Conservation (phyloP, 257 asterid genomes). For the Nicotiana tabacum region DNA sequence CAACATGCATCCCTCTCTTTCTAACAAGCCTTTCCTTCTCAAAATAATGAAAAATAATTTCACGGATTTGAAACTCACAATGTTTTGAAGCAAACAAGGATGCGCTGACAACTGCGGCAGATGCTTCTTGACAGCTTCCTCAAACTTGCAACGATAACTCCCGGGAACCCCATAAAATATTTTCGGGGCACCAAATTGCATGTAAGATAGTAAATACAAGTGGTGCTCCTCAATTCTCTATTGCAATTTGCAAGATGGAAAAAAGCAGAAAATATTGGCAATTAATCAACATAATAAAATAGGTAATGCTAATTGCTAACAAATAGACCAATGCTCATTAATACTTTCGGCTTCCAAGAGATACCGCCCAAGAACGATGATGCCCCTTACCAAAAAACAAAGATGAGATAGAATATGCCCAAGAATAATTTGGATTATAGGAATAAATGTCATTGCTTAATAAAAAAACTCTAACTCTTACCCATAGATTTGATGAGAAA, state of each 20-base stretch:
- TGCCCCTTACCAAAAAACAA: neutral
- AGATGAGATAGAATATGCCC: neutral
- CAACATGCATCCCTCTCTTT: neutral
- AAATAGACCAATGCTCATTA: neutral
- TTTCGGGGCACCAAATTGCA: slow-evolving; percentile 67
- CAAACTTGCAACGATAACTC: slow-evolving; percentile 48
- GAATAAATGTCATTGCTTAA: neutral
- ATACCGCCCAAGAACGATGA: neutral
- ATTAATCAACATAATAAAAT: slow-evolving; percentile 9
- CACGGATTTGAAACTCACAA: slow-evolving; percentile 42
- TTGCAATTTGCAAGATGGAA: slow-evolving; percentile 26
- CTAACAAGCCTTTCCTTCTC: neutral
- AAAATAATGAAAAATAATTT: neutral
- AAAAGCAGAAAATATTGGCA: slow-evolving; percentile 22
- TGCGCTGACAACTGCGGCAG: slow-evolving; percentile 42
- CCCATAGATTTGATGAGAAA: slow-evolving; percentile 82
- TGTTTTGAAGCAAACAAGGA: slow-evolving; percentile 52
- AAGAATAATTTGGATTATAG: neutral
- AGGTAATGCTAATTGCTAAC: neutral
- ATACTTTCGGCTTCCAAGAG: neutral
- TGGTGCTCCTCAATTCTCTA: slow-evolving; percentile 79
- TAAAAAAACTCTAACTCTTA: slow-evolving; percentile 27
- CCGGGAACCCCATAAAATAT: slow-evolving; percentile 79
- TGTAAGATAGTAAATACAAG: slow-evolving; percentile 63
- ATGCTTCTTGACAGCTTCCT: slow-evolving; percentile 50